Evolutionary conservation across 495 filamentous ascomycete genomes (phyloP).

Genomic region (Xylaria scruposa): DNA sequence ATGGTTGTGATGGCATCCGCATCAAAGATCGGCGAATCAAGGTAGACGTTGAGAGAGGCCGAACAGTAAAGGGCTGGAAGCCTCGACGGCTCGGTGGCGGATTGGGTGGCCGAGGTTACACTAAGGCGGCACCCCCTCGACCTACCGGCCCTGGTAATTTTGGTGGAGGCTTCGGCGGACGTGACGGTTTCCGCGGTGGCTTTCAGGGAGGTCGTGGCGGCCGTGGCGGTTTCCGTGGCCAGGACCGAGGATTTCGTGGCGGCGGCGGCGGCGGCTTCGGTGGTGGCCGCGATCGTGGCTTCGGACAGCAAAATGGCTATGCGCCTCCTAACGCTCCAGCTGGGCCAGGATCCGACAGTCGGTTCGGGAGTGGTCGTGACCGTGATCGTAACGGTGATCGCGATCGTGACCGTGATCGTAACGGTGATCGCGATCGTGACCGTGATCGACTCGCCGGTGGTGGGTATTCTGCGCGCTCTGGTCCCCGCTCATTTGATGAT

Average conservation of each 20-base stretch:
- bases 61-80: conserved; percentile 93
- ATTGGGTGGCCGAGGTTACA: conserved; percentile 90
- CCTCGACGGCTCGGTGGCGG: conserved; percentile 92
- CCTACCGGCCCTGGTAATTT: conserved; percentile 75
- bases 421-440: conserved; percentile 60
- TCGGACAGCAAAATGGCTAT: conserved; percentile 56
- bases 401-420: conserved; percentile 59
- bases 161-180: conserved; percentile 71
- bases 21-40: conserved; percentile 92
- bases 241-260: conserved; percentile 57
- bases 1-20: conserved; percentile 78
- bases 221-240: conserved; percentile 66
- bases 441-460: conserved; percentile 53
- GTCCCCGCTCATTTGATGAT: conserved; percentile 68
- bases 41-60: conserved; percentile 95
- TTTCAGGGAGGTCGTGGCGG: conserved; percentile 63
- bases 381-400: conserved; percentile 59
- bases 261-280: conserved; percentile 59
- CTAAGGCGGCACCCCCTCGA: conserved; percentile 77
- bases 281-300: conserved; percentile 65
- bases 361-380: conserved; percentile 54
- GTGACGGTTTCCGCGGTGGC: conserved; percentile 56
- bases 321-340: conserved; percentile 81
- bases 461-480: conserved; percentile 65
- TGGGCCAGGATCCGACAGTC: conserved; percentile 72